These are phyloP conservation scores for Arabidopsis arenosa DNA, from an alignment of 345 rosid genomes.

Conservation along the genomic window DNA sequence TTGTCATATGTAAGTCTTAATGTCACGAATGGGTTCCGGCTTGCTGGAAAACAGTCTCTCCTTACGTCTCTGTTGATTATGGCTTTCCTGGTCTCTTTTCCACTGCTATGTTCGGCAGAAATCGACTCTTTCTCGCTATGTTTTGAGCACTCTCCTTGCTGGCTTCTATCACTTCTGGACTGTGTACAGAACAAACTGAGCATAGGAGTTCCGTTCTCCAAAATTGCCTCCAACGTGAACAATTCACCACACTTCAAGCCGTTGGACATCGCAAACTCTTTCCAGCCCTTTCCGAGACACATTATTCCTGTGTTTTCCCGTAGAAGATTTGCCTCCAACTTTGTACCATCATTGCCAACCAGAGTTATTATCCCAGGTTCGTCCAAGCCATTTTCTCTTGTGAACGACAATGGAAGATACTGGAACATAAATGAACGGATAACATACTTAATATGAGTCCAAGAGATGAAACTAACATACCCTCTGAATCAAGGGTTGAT, in stretches of 20 bases:
- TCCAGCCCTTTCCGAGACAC: background rate
- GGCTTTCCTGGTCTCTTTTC: background rate
- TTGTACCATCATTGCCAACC: background rate
- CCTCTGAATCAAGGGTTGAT: background rate
- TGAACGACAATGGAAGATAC: background rate
- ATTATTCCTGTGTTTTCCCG: background rate
- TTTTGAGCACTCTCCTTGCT: background rate
- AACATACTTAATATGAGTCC: background rate
- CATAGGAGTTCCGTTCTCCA: conserved; percentile 1
- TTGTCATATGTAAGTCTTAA: background rate
- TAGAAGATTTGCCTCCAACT: background rate
- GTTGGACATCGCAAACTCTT: background rate
- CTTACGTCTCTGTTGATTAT: background rate
- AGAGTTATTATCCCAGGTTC: background rate
- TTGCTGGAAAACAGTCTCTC: background rate
- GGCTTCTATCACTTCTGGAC: background rate
- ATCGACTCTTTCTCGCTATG: background rate
- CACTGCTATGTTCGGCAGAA: background rate
- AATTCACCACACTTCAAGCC: conserved; percentile 7
- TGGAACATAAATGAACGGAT: background rate
- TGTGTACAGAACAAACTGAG: background rate
- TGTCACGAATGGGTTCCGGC: background rate
- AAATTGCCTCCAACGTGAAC: conserved; percentile 2
- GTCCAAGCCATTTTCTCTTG: background rate
- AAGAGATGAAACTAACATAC: background rate